phyloP scores from a whole-genome alignment of 768 basidiomycete genomes.

The Mycena haematopus region DNA sequence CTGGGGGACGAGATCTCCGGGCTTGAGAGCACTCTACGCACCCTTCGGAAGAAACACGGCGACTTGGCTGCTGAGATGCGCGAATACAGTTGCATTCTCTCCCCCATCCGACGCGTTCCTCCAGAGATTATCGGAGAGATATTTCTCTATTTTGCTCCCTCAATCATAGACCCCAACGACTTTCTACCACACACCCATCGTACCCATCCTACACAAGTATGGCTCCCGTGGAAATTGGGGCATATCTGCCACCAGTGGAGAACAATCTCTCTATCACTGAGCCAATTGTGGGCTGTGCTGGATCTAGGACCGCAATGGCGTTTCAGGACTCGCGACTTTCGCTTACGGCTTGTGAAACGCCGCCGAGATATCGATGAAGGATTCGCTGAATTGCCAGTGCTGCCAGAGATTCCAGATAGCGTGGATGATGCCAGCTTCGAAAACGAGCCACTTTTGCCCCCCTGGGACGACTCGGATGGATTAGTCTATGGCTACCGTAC shows the following conservation, averaged over 20 bases:
- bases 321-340: background rate
- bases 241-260: slow-evolving; percentile 14
- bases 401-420: no score
- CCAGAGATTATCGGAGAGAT: slow-evolving; percentile 15
- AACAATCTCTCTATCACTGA: slow-evolving; percentile 4
- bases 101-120: slow-evolving; percentile 5
- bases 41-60: background rate
- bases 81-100: background rate
- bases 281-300: slow-evolving; percentile 11
- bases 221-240: slow-evolving; percentile 9
- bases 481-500: background rate
- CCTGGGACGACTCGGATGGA: no score
- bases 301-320: background rate
- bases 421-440: no score
- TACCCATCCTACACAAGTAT: background rate
- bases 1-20: slow-evolving; percentile 1
- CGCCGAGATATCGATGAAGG: background rate
- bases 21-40: background rate
- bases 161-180: background rate
- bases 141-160: slow-evolving; percentile 18
- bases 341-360: background rate
- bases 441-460: no score
- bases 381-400: background rate
- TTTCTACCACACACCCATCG: no score
- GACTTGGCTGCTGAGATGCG: background rate